Conservation (phyloP, 768 basidiomycete genomes). For the Leccinum uliginosum region DNA sequence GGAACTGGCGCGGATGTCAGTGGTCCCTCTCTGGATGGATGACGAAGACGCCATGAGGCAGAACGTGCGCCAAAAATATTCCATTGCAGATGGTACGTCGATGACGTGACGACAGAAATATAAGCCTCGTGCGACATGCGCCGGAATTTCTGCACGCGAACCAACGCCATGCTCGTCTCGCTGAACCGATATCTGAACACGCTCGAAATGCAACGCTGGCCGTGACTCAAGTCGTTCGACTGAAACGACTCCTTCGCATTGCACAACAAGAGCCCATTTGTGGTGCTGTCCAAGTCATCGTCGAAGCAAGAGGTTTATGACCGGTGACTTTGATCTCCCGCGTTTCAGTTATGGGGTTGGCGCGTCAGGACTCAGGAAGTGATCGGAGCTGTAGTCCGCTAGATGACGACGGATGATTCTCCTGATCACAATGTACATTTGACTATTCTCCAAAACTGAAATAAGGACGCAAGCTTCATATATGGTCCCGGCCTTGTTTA, state of each 20-base stretch:
- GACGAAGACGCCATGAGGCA: slow-evolving; percentile 55
- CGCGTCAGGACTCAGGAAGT: slow-evolving; percentile 57
- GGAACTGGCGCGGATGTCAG: slow-evolving; percentile 16
- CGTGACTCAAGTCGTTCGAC: slow-evolving; percentile 67
- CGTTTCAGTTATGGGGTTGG: slow-evolving; percentile 77
- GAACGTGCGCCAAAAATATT: slow-evolving; percentile 42
- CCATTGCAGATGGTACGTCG: not conserved
- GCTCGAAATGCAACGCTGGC: slow-evolving; percentile 41
- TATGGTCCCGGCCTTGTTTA: too few species aligned
- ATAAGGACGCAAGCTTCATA: not conserved
- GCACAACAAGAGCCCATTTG: slow-evolving; percentile 62
- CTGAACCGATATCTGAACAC: slow-evolving; percentile 88
- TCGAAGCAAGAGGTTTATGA: slow-evolving; percentile 73
- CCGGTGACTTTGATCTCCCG: slow-evolving; percentile 67
- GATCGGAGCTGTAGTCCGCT: slow-evolving; percentile 37
- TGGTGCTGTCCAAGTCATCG: slow-evolving; percentile 69
- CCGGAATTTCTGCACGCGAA: slow-evolving; percentile 79
- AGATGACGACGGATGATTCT: not conserved
- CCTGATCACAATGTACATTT: not conserved
- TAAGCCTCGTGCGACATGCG: slow-evolving; percentile 64
- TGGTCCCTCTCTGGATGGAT: slow-evolving; percentile 74
- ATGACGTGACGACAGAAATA: slow-evolving; percentile 39
- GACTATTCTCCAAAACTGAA: not conserved
- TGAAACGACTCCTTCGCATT: slow-evolving; percentile 65
- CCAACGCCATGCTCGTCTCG: slow-evolving; percentile 81